Conservation (phyloP, 768 basidiomycete genomes). For the Strobilomyces dryophilus region DNA sequence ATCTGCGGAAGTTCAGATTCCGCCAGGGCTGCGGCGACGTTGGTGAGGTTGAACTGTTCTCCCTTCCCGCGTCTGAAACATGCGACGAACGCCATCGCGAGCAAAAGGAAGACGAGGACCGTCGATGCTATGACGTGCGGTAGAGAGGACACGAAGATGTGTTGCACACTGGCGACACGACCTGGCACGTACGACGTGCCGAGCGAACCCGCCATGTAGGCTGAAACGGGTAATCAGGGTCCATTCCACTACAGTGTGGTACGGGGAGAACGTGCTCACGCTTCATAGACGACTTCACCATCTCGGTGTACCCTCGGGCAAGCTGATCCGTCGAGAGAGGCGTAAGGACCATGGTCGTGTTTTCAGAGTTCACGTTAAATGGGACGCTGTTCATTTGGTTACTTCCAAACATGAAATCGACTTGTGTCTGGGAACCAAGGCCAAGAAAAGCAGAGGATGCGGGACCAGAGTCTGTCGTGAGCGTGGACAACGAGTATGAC, state of each 20-base stretch:
- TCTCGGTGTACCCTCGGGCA: conserved; percentile 3
- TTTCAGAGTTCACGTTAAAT: not conserved
- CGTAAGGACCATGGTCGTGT: not conserved
- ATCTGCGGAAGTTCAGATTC: conserved; percentile 5
- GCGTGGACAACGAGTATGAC: conserved; percentile 5
- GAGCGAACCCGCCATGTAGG: conserved; percentile 10
- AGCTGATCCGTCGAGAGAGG: conserved; percentile 9
- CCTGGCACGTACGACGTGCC: conserved; percentile 14
- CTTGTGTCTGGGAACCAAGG: conserved; percentile 12
- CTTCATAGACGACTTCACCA: conserved; percentile 15
- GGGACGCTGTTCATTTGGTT: conserved; percentile 5
- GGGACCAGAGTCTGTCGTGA: conserved; percentile 10
- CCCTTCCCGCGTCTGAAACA: conserved; percentile 10
- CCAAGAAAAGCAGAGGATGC: conserved; percentile 1
- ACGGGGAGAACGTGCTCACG: conserved; percentile 4
- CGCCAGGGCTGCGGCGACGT: conserved; percentile 8
- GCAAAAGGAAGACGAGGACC: not conserved
- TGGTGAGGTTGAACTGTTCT: conserved; percentile 12
- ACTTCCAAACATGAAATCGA: conserved; percentile 6
- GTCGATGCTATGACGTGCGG: conserved; percentile 12
- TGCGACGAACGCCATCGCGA: conserved; percentile 1
- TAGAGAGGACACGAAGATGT: conserved; percentile 13
- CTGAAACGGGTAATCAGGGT: not conserved
- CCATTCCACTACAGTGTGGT: not conserved
- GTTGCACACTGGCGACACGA: conserved; percentile 8